phyloP scores from a whole-genome alignment of 306 rosid genomes.

The Vigna hirtella region DNA sequence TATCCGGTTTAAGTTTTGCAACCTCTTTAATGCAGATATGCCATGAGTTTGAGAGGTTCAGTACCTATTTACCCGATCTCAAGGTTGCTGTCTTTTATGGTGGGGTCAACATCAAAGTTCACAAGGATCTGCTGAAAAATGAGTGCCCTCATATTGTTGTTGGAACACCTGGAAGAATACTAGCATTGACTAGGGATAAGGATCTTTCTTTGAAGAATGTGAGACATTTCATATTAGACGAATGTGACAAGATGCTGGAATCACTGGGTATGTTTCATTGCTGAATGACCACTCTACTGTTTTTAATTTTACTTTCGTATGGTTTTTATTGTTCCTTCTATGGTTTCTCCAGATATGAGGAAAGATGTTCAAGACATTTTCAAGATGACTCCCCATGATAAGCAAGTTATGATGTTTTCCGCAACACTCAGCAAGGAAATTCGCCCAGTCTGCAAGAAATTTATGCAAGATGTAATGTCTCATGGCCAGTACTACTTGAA shows the following conservation, averaged over 20 bases:
- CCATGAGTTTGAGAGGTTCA: constrained; percentile 98
- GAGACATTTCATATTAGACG: constrained; percentile 93
- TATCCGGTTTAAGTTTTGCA: neutral
- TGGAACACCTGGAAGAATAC: constrained; percentile 97
- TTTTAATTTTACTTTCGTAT: neutral
- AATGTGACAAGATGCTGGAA: constrained; percentile 99
- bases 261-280: constrained; percentile 74
- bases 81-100: constrained; percentile 99
- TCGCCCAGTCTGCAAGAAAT: constrained; percentile 99
- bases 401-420: constrained; percentile 99
- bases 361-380: constrained; percentile 97
- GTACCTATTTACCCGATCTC: constrained; percentile 89
- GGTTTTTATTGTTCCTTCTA: constrained; percentile 30
- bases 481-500: constrained; percentile 88
- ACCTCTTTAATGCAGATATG: constrained; percentile 66
- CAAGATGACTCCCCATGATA: constrained; percentile 99
- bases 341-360: constrained; percentile 84
- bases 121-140: constrained; percentile 87
- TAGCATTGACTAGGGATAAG: constrained; percentile 85
- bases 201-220: constrained; percentile 93
- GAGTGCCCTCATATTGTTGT: constrained; percentile 99
- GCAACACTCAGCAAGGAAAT: constrained; percentile 99
- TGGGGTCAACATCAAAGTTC: constrained; percentile 91
- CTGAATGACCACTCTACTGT: neutral
- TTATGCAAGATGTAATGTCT: constrained; percentile 99